Conservation (phyloP, 371 early-diverging fungal species). For the Mortierella sp. region DNA sequence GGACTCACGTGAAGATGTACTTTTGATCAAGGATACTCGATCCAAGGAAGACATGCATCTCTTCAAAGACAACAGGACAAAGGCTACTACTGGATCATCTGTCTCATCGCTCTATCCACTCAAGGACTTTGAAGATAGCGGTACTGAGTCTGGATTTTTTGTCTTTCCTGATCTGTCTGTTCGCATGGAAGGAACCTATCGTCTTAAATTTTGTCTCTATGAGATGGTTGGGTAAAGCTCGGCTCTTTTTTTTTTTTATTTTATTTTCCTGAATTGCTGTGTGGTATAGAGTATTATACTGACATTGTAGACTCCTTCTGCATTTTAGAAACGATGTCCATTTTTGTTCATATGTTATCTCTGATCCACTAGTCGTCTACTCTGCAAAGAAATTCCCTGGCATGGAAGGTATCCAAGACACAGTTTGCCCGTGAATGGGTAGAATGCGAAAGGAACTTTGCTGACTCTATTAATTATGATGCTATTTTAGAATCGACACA, state of each 20-base stretch:
- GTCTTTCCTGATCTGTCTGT: conserved; percentile 97
- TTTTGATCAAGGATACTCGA: conserved; percentile 46
- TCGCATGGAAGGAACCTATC: conserved; percentile 91
- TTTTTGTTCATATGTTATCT: conserved; percentile 83
- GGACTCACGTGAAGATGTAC: conserved; percentile 43
- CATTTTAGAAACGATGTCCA: conserved; percentile 71
- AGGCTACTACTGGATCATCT: conserved; percentile 78
- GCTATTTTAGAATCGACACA: conserved; percentile 82
- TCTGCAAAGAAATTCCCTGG: conserved; percentile 98
- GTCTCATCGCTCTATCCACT: conserved; percentile 93
- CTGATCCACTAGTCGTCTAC: conserved; percentile 88
- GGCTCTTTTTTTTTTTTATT: background rate
- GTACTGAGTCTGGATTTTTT: conserved; percentile 90
- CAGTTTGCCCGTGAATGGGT: background rate
- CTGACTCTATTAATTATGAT: background rate
- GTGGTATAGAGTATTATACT: background rate
- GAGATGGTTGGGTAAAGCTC: conserved; percentile 78
- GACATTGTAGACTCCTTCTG: background rate
- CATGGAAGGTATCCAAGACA: conserved; percentile 66
- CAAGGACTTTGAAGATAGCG: conserved; percentile 81
- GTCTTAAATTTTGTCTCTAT: conserved; percentile 91
- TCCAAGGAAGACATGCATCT: conserved; percentile 50
- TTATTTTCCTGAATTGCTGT: background rate
- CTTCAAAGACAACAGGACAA: conserved; percentile 53
- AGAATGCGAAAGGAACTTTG: background rate